phyloP scores from a whole-genome alignment of 1,284 basidiomycete species.

The Leccinum insigne region DNA sequence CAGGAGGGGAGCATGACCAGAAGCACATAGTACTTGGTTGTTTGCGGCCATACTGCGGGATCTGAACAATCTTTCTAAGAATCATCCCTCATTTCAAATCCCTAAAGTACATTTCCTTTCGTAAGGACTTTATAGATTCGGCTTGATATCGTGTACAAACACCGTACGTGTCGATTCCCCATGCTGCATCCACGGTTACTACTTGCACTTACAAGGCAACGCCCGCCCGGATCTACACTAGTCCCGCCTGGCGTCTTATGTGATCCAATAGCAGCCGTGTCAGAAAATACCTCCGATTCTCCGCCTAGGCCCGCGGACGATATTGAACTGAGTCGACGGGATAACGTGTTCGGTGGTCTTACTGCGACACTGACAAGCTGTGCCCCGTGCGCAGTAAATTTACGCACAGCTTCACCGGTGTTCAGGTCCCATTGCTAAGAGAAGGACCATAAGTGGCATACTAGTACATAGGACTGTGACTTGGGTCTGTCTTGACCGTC shows the following conservation, averaged over 20 bases:
- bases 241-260: slow-evolving; percentile 14
- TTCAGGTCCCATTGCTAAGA: slow-evolving; percentile 96
- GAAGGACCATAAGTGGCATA: slow-evolving; percentile 7
- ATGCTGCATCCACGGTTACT: slow-evolving; percentile 92
- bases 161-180: slow-evolving; percentile 89
- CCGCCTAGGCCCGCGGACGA: slow-evolving; percentile 30
- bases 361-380: slow-evolving; percentile 62
- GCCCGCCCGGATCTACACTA: slow-evolving; percentile 74
- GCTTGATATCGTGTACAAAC: slow-evolving; percentile 86
- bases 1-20: slow-evolving; percentile 34
- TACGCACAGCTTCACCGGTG: slow-evolving; percentile 80
- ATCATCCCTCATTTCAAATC: slow-evolving; percentile 29
- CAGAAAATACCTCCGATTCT: slow-evolving; percentile 20
- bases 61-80: slow-evolving; percentile 22
- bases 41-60: slow-evolving; percentile 35
- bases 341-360: no score
- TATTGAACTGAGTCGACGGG: slow-evolving; percentile 12
- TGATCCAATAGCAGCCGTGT: slow-evolving; percentile 6
- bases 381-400: slow-evolving; percentile 82
- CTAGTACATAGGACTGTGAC: neutral
- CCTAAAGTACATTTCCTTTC: slow-evolving; percentile 32
- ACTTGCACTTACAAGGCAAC: slow-evolving; percentile 89
- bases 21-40: slow-evolving; percentile 22
- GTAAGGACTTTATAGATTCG: slow-evolving; percentile 36
- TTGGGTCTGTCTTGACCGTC: no score